Evolutionary conservation across 2,329 filamentous ascomycete genomes (phyloP), one percentile per base, ranked within the genome.

Genomic region (Fusarium brevicatenulatum): DNA sequence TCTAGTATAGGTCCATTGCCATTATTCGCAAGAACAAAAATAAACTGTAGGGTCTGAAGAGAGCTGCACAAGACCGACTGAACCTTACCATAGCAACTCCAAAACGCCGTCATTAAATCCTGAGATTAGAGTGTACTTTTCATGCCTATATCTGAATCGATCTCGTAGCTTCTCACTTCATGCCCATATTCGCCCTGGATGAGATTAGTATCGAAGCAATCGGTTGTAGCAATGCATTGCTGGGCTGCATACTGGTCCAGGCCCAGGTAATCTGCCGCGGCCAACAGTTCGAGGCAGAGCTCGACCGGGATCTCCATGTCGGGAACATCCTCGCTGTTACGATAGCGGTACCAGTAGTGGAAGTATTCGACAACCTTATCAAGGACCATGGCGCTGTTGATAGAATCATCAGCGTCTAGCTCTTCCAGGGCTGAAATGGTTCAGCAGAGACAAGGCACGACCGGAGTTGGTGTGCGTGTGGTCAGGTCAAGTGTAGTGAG

Each of bases 361-460:
- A 95, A 91, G 82, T 95, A 95, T 82, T 95, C 92, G 81, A 91
- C 92, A 37, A 95, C 91, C 80, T 94, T 94, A 80, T 95, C 93
- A 6, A 95, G 89, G 10, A 95, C 89, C 59, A 91, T 85, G 72
- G 90, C 91, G 82, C 92, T 95, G 80, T 69, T 73, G 63, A 68
- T 71, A 63, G 23, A 54, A 70, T 49, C 62, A 76, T 77, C 74
- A 75, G 78, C 72, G 68, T 74, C 68, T 68, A 60, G 54, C 60
- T 76, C 53, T 71, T 58, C 39, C 40, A 66, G 43, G 52, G 39
- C 37, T 59, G 25, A 52, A 23, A 63, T 60, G 52, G 53, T 47
- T 63, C 60, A 70, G 64, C 66, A 63, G 42, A 65, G 44, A 52
- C 64, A 49, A 59, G 63, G 47, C 63, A 58, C 36, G 65, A 63